Base-by-base conservation (phyloP, 768 basidiomycete species). In the Leucocoprinus sp. region DNA sequence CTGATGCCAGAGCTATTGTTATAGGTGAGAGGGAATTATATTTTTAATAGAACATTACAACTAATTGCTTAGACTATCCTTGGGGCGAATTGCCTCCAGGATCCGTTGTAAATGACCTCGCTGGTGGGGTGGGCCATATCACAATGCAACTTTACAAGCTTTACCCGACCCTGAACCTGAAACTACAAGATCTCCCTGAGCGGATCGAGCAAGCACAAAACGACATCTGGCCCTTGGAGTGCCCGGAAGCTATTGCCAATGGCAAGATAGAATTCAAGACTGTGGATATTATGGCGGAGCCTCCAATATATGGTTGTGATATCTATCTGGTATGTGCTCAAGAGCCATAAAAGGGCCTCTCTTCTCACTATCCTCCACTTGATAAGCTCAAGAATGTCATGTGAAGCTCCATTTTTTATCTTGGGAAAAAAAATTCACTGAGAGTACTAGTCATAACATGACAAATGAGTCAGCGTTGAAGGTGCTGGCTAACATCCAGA, bases 81-180 rank as follows among this genome's bases (percentile, higher is more conserved):
- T 72, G 68, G 70, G 55, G 51, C 0, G 35, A 53, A n/a, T 51
- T 67, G 4, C 47, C 56, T 11, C 7, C 28, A 3, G 60, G 57
- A 9, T 52, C 63, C 3, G 52, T 54, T 2, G 55, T 72, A 14
- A 66, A 66, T 42, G 70, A 72, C 53, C 58, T 71, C 9, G 70
- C 66, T 11, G 64, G 68, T 5, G 64, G 66, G 5, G 58, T 64
- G 34, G 71, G 71, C 1, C 53, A 60, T 35, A 53, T 61, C 14
- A 55, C 62, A 1, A 56, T 71, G 33, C 48, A 50, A 8, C 57
- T 74, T 2, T 46, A 57, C 1, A 64, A 63, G 47, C 52, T 49
- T 2, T 61, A 61, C 45, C 64, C 70, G 0, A 55, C 62, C 12
- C 51, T 71, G 4, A 55, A 60, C 31, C 41, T 69, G n/a, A 54